Evolutionary conservation across 164 flowering plant genomes (phyloP).

Genomic region (Liriodendron chinense): DNA sequence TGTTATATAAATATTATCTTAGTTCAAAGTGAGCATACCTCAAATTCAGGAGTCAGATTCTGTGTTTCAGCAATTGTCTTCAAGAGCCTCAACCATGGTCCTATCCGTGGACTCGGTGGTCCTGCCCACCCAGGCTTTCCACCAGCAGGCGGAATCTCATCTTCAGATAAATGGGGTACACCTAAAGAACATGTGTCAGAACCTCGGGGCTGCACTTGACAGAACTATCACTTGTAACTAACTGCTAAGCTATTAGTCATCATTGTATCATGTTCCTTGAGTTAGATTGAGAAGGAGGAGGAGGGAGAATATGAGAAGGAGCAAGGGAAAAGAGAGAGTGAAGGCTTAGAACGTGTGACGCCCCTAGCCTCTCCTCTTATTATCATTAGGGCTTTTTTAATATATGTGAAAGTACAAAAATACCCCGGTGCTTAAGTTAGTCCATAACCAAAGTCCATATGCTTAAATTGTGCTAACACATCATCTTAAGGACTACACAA

Average conservation of each 20-base stretch:
- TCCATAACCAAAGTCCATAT: no score
- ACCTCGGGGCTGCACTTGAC: background rate
- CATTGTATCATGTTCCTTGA: background rate
- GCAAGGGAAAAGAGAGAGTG: no score
- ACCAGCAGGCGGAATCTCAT: conserved; percentile 54
- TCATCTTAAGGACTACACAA: no score
- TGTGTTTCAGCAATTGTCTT: conserved; percentile 52
- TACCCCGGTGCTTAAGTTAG: no score
- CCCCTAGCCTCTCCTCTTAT: no score
- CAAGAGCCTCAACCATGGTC: conserved; percentile 67
- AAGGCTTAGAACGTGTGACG: no score
- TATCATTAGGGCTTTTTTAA: no score
- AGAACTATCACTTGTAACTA: background rate
- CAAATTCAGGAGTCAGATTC: conserved; percentile 67
- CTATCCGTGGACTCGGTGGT: conserved; percentile 67
- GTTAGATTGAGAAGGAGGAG: no score
- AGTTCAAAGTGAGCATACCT: conserved; percentile 36
- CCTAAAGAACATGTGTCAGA: conserved; percentile 28
- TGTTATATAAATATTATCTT: background rate
- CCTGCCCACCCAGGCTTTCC: conserved; percentile 88
- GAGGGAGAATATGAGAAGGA: no score
- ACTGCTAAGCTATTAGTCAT: background rate
- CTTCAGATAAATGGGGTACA: conserved; percentile 64
- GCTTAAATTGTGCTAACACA: no score
- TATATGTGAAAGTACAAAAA: no score